These are phyloP conservation scores for Lumnitzera racemosa DNA, from an alignment of 345 rosid species.

Conservation along the genomic window DNA sequence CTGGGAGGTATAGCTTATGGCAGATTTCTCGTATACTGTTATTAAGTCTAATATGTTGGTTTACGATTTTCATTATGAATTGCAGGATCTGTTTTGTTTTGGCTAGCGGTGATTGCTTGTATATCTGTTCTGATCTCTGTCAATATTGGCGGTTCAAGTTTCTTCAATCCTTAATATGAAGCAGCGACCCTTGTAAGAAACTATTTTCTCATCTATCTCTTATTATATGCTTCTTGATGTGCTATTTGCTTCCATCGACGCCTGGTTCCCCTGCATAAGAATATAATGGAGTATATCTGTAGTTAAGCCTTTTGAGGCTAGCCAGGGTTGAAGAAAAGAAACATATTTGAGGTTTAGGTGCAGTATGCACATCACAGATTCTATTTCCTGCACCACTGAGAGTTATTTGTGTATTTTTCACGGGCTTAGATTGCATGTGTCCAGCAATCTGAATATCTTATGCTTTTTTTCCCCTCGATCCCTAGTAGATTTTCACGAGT, in stretches of 20 bases:
- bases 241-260: background rate
- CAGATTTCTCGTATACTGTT: too few species aligned
- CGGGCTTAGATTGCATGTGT: too few species aligned
- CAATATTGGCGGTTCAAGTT: slow-evolving; percentile 58
- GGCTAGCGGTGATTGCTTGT: slow-evolving; percentile 73
- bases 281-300: background rate
- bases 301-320: too few species aligned
- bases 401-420: too few species aligned
- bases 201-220: slow-evolving; percentile 14
- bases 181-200: slow-evolving; percentile 11
- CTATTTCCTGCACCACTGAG: too few species aligned
- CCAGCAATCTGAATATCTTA: background rate
- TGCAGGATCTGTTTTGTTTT: slow-evolving; percentile 66
- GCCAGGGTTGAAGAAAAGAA: too few species aligned
- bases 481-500: too few species aligned
- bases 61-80: background rate
- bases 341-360: too few species aligned
- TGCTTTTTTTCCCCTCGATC: too few species aligned
- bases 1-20: slow-evolving; percentile 20
- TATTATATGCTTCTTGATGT: background rate
- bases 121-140: slow-evolving; percentile 63
- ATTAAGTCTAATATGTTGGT: background rate
- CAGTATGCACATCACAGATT: too few species aligned
- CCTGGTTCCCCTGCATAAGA: too few species aligned
- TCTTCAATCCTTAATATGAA: slow-evolving; percentile 76